Evolutionary conservation across 2,329 filamentous ascomycete species (phyloP), one percentile per base, ranked within the genome.

Genomic region (Macrophomina pseudophaseolina): DNA sequence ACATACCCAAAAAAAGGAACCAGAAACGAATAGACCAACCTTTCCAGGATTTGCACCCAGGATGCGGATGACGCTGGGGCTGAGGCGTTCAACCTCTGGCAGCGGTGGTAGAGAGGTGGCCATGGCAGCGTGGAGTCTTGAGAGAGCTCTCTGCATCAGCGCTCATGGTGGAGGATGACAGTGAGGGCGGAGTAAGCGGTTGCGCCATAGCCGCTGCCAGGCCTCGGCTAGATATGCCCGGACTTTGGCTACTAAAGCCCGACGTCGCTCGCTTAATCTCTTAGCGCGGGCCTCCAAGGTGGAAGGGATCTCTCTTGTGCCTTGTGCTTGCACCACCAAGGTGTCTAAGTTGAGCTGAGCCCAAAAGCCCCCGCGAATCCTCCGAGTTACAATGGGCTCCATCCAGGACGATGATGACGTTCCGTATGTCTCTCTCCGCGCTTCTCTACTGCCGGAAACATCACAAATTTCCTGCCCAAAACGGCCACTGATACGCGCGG

Each of bases 41-140:
- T 97, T 97, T 75, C 91, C 88, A 12, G 95, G 94, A 79, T 99
- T 99, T 8, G 91, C 93, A 67, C 91, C 95, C 18, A 98, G 83
- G 69, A 99, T 91, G 66, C 95, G 87, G 69, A 97, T 90, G 52
- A 94, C 91, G 14, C 86, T 83, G 23, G 91, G 86, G 74, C 91
- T 94, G 65, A 98, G 84, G 68, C 90, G 88, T 79, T 94, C 89
- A 60, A 97, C 86, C 68, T 90, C 88, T 4, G 89, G 88, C 14
- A 98, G 51, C 16, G 65, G 42, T 14, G 54, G 5, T 18, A 66
- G 64, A 4, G 53, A 32, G 44, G 53, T 33, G 1, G 64, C 53
- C 64, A 66, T 66, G 53, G 44, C 44, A 33, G 54, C 52, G 35
- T 40, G 42, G 18, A 42, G 49, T n/a, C 49, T 52, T n/a, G 23